Evolutionary conservation across 495 filamentous ascomycete genomes (phyloP), one percentile per base, ranked within the genome.

Genomic region (Xeromyces bisporus): DNA sequence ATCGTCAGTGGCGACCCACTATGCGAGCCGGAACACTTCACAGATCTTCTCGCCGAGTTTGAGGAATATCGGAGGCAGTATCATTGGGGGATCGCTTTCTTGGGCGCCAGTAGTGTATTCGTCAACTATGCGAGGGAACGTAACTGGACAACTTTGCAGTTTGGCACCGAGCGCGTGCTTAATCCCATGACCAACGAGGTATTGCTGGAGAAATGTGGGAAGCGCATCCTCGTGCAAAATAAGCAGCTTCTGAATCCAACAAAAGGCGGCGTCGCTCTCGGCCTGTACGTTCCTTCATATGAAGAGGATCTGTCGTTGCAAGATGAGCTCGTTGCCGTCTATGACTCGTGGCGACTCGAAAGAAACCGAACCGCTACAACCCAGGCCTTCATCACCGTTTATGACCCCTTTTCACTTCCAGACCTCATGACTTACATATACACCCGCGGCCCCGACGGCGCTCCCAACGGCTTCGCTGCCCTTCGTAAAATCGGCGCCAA

Each of bases 341-440:
- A 64, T 32, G 43, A 60, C 14, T 37, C 43, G 6, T 64, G 59
- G 59, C 46, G 58, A 15, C 28, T 39, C 0, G 39, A 47, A 8
- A 48, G 56, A 13, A 62, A 58, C 26, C 7, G 28, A 5, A 18
- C 34, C 10, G 31, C 36, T 2, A 35, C 33, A 2, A 39, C 53
- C 0, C 57, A 60, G 20, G 50, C 56, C 2, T 63, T 54, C 28
- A 58, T 61, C 32, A 63, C 59, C 1, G 48, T 54, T 1, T 63
- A 61, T 34, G 45, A 61, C 23, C 59, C 51, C 0, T 62, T 64
- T 28, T 42, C 48, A n/a, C 33, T 57, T 2, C 48, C 59, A 1
- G 30, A 38, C 3, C 43, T 60, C 0, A 62, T 64, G 56, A 56
- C 47, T 2, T 64, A 57, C 42, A 43, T 64, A 11, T 62, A 64